These are phyloP conservation scores for Suillus variegatus DNA, from an alignment of 768 basidiomycete species.

Conservation along the genomic window DNA sequence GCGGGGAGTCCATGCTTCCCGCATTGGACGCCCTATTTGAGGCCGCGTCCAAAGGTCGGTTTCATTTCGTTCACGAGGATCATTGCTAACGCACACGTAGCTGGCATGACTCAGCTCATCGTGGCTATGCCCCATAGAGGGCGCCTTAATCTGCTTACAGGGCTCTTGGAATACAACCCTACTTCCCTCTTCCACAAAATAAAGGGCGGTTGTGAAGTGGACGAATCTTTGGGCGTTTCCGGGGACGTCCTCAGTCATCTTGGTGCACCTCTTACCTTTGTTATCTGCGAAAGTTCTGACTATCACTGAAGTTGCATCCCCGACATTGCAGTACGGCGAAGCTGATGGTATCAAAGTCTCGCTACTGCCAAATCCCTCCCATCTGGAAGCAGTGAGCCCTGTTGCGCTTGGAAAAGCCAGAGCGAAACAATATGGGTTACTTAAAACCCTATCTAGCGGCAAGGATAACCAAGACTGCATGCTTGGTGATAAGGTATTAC, in stretches of 20 bases:
- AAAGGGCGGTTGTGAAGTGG: constrained; percentile 72
- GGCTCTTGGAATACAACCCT: constrained; percentile 67
- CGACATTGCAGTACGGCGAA: constrained; percentile 58
- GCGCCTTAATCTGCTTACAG: constrained; percentile 82
- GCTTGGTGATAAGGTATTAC: constrained; percentile 33
- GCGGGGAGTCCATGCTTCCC: constrained; percentile 92
- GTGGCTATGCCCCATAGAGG: constrained; percentile 90
- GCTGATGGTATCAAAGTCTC: constrained; percentile 65
- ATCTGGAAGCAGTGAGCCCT: constrained; percentile 88
- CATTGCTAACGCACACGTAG: constrained; percentile 32
- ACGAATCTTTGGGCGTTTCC: constrained; percentile 63
- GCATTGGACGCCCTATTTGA: constrained; percentile 79
- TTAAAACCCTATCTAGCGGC: constrained; percentile 56
- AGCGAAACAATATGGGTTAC: constrained; percentile 83
- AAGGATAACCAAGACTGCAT: constrained; percentile 25
- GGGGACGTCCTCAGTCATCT: constrained; percentile 92
- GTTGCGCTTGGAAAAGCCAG: constrained; percentile 89
- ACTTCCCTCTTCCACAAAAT: constrained; percentile 84
- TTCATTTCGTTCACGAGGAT: background rate
- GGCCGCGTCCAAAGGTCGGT: constrained; percentile 58
- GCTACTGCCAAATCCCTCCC: constrained; percentile 79
- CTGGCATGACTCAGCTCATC: constrained; percentile 70
- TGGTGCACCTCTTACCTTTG: constrained; percentile 38
- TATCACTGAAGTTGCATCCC: constrained; percentile 55
- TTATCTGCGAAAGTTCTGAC: background rate